Evolutionary conservation across 2,329 filamentous ascomycete species (phyloP), one percentile per base, ranked within the genome.

Genomic region (Sporothrix luriei): DNA sequence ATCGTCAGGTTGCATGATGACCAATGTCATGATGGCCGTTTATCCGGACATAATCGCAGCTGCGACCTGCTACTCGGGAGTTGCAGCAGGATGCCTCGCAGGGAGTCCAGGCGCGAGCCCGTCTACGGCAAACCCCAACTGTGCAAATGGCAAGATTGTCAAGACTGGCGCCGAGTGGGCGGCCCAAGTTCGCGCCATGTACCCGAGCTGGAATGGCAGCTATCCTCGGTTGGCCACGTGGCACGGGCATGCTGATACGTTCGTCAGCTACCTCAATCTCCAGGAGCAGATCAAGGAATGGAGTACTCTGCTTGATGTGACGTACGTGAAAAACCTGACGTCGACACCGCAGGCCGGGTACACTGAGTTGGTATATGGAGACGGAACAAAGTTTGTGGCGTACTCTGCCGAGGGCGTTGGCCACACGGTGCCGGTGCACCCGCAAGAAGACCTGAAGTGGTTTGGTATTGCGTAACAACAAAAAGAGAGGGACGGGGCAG

Each of bases 211-310:
- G 66, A 75, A 68, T 43, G 85, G 85, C 0, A 73, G 81, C 0
- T 78, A 84, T 2, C 86, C 54, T 0, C 82, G 80, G 70, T 85
- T 89, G 82, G 84, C 87, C 75, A 82, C 88, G 71, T 88, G 84
- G 79, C 86, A 88, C 73, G 86, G 86, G 40, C 82, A 81, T 29
- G 77, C 75, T 4, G 87, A 88, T 73, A 76, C 77, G 2, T 84
- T 82, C 0, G 77, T 88, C 5, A 78, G 80, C 33, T 83, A 82
- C 0, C 80, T 82, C 72, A 74, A 75, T 16, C 73, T 73, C 26
- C 52, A 68, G 19, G 76, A 77, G 72, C 72, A 74, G 11, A 71
- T 78, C 33, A 76, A 77, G 73, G 76, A 78, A 73, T 79, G 77
- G 77, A 75, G 74, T 26, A 74, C 76, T 10, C 69, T 78, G 1